Percentiles rank a stretch among this genome's conserved stretches.
Evolutionary conservation across 306 rosid genomes (phyloP).

Genomic region (Lathyrus aphaca): DNA sequence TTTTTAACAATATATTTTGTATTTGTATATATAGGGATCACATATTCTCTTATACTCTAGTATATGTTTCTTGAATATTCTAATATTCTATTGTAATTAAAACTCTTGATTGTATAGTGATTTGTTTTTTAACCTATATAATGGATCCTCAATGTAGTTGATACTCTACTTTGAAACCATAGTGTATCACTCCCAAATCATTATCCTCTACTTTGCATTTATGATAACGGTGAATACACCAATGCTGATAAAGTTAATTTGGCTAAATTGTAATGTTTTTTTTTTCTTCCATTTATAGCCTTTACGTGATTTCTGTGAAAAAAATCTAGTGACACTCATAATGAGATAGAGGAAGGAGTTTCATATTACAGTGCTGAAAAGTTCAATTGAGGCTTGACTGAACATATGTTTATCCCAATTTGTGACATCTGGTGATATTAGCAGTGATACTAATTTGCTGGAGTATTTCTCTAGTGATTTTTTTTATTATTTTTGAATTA

Average conservation of each 20-base stretch:
- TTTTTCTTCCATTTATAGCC: not conserved
- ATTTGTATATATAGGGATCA: too few species aligned
- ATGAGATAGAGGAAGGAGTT: not conserved
- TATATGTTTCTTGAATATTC: too few species aligned
- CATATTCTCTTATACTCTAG: too few species aligned
- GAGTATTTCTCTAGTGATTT: conserved; percentile 16
- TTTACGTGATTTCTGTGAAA: not conserved
- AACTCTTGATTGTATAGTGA: too few species aligned
- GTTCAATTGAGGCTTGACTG: conserved; percentile 14
- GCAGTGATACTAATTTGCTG: conserved; percentile 13
- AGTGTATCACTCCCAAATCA: not conserved
- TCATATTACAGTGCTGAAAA: conserved; percentile 5
- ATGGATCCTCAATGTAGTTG: too few species aligned
- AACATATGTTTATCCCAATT: not conserved
- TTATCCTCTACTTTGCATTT: not conserved
- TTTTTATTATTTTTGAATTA: conserved; percentile 8
- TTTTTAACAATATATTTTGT: too few species aligned
- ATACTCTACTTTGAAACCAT: too few species aligned
- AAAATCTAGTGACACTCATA: not conserved
- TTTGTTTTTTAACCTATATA: too few species aligned
- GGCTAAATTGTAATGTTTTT: not conserved
- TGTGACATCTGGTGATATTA: conserved; percentile 11
- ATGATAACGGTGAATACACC: not conserved
- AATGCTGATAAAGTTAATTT: not conserved
- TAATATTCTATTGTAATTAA: too few species aligned